Evolutionary conservation across 352 stramenopile species (phyloP).

Genomic region (Globisporangium camurandrum): DNA sequence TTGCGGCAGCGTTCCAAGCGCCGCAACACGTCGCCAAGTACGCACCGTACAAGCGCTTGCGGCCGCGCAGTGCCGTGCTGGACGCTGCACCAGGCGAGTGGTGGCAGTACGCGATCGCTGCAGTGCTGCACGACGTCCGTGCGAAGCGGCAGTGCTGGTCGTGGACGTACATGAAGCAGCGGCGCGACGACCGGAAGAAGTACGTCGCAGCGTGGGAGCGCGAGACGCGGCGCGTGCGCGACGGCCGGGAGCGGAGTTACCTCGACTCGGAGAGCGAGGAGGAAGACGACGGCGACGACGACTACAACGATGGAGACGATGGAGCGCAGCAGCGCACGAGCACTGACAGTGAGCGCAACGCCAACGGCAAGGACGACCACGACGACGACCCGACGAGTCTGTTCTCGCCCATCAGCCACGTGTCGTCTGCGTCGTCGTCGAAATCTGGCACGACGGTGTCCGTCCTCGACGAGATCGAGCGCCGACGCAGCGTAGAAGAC

Average conservation of each 20-base stretch:
- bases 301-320: constrained; percentile 27
- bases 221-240: constrained; percentile 15
- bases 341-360: constrained; percentile 3
- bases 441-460: constrained; percentile 4
- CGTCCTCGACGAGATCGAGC: constrained; percentile 67
- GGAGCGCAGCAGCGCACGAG: constrained; percentile 1
- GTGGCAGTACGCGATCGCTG: constrained; percentile 77
- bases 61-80: constrained; percentile 42
- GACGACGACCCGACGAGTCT: constrained; percentile 14
- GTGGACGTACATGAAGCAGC: constrained; percentile 79
- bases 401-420: not conserved
- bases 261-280: constrained; percentile 50
- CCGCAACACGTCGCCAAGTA: constrained; percentile 74
- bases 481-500: constrained; percentile 64
- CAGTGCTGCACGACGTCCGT: constrained; percentile 49
- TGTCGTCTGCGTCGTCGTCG: constrained; percentile 3
- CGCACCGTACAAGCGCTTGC: constrained; percentile 63
- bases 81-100: constrained; percentile 47
- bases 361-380: constrained; percentile 2
- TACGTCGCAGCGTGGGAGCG: constrained; percentile 69
- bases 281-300: constrained; percentile 41
- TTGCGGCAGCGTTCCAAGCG: constrained; percentile 61
- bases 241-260: constrained; percentile 26
- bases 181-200: constrained; percentile 64
- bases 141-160: constrained; percentile 64